Percentiles rank a stretch among this genome's conserved stretches.
These are phyloP conservation scores for Postia placenta DNA, from an alignment of 768 basidiomycete species.

Conservation along the genomic window DNA sequence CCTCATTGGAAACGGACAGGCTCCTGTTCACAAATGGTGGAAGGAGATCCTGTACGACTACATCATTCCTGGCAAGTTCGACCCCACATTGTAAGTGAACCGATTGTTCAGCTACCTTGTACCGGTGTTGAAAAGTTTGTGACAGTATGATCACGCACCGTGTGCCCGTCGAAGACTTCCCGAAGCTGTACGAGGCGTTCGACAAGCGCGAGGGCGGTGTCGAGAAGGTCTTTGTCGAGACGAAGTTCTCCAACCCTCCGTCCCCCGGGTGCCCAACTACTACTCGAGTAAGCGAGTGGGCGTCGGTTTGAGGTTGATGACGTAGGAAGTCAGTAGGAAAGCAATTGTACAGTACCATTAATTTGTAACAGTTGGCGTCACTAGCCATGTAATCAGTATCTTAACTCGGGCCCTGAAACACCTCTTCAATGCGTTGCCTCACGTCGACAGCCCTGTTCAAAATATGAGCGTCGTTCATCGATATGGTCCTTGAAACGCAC, in stretches of 20 bases:
- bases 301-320: background rate
- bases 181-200: conserved; percentile 57
- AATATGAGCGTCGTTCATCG: too few relatives aligned
- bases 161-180: conserved; percentile 60
- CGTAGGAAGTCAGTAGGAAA: too few relatives aligned
- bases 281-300: conserved; percentile 51
- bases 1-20: conserved; percentile 70
- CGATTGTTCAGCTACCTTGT: too few relatives aligned
- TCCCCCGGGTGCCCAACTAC: conserved; percentile 43
- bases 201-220: conserved; percentile 52
- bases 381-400: too few relatives aligned
- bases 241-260: conserved; percentile 42
- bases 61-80: conserved; percentile 59
- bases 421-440: too few relatives aligned
- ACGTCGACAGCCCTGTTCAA: too few relatives aligned
- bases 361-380: too few relatives aligned
- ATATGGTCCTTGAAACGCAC: too few relatives aligned
- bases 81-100: conserved; percentile 48
- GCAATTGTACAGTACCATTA: too few relatives aligned
- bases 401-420: too few relatives aligned
- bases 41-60: conserved; percentile 60
- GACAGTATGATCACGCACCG: conserved; percentile 48
- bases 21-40: conserved; percentile 73
- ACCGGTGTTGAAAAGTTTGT: conserved; percentile 2
- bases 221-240: conserved; percentile 73